Percentiles rank a stretch among this genome's conserved stretches.
These are phyloP conservation scores for Iris macrosiphon DNA, from an alignment of 106 monocot genomes.

Conservation along the genomic window DNA sequence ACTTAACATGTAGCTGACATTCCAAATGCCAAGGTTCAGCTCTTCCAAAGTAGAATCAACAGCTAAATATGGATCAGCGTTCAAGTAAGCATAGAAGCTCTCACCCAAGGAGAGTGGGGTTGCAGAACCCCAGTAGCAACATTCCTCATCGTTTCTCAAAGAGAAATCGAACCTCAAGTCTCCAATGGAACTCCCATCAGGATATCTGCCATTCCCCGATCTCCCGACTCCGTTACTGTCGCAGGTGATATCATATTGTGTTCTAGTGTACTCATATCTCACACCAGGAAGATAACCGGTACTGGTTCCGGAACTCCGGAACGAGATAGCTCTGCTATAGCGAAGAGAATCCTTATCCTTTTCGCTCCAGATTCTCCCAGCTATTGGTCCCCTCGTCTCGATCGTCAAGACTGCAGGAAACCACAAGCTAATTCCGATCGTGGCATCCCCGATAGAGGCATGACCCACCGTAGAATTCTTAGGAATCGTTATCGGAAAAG, in stretches of 20 bases:
- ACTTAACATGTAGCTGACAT: constrained; percentile 48
- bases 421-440: constrained; percentile 34
- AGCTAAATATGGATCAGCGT: too few species aligned
- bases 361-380: constrained; percentile 36
- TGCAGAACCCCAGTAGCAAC: constrained; percentile 16
- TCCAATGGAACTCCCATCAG: constrained; percentile 23
- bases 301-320: background rate
- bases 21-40: constrained; percentile 8
- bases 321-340: background rate
- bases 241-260: constrained; percentile 20
- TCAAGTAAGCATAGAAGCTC: constrained; percentile 8
- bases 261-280: constrained; percentile 43
- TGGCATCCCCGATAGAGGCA: constrained; percentile 28
- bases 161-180: constrained; percentile 38
- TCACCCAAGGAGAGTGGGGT: constrained; percentile 34
- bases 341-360: background rate
- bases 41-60: too few species aligned
- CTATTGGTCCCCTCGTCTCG: constrained; percentile 12
- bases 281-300: constrained; percentile 17
- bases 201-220: constrained; percentile 22
- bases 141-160: constrained; percentile 11
- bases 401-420: constrained; percentile 36
- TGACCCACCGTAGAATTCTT: too few species aligned
- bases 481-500: constrained; percentile 26
- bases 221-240: background rate